Evolutionary conservation across 169 alveolate genomes (phyloP).

Genomic region (Plasmodium gallinaceum): DNA sequence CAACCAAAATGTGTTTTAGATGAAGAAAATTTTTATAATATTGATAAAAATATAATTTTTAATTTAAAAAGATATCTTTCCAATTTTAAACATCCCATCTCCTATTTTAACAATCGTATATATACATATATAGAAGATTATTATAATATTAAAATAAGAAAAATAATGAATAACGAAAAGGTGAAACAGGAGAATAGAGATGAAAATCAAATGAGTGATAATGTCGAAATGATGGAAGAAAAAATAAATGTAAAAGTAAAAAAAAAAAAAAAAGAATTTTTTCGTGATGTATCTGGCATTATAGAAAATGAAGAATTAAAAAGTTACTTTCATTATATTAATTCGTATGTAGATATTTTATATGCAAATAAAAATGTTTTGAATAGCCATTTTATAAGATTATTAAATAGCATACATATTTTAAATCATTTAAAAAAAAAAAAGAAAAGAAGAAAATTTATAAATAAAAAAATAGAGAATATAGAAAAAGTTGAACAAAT

Average conservation of each 20-base stretch:
- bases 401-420: constrained; percentile 30
- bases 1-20: constrained; percentile 28
- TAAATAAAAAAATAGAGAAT: constrained; percentile 64
- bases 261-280: constrained; percentile 3
- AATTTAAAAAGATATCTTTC: constrained; percentile 25
- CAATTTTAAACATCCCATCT: constrained; percentile 45
- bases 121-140: constrained; percentile 26
- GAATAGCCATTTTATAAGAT: constrained; percentile 49
- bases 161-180: background rate
- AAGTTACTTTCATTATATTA: constrained; percentile 75
- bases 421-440: constrained; percentile 61
- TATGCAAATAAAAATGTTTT: constrained; percentile 56
- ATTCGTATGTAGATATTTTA: constrained; percentile 78
- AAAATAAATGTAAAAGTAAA: background rate
- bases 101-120: constrained; percentile 21
- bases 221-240: background rate
- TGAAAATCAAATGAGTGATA: background rate
- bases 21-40: constrained; percentile 27
- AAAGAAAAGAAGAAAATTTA: constrained; percentile 58
- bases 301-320: constrained; percentile 47
- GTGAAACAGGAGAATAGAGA: no score
- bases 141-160: constrained; percentile 4
- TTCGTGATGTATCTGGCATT: constrained; percentile 8
- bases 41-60: constrained; percentile 10
- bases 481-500: constrained; percentile 50